Conservation (phyloP, 768 basidiomycete genomes). For the Boletus subcaerulescens region DNA sequence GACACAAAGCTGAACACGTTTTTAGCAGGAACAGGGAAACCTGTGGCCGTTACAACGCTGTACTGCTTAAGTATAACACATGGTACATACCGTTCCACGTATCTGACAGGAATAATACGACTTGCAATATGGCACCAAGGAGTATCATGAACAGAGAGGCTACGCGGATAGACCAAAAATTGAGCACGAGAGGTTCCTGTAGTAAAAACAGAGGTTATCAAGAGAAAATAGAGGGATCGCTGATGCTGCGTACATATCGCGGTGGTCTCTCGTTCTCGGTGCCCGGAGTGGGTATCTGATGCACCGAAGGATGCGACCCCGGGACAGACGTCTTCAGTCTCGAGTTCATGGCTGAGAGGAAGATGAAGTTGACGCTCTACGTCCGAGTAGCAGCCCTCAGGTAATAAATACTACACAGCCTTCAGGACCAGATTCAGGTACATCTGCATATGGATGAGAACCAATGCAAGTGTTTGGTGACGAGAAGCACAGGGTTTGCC, state of each 20-base stretch:
- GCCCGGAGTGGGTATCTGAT: conserved; percentile 48
- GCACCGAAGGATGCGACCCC: conserved; percentile 44
- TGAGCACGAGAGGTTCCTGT: conserved; percentile 30
- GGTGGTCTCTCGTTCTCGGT: conserved; percentile 32
- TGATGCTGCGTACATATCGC: conserved; percentile 39
- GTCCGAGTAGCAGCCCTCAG: no score
- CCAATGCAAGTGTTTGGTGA: background rate
- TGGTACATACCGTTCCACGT: conserved; percentile 15
- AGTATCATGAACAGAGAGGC: conserved; percentile 42
- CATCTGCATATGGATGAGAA: background rate
- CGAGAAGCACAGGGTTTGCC: background rate
- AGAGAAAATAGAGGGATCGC: background rate
- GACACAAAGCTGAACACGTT: conserved; percentile 52
- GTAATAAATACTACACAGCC: conserved; percentile 1
- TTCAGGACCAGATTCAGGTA: background rate
- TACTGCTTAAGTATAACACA: background rate
- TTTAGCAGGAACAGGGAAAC: conserved; percentile 48
- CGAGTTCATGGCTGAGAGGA: conserved; percentile 6
- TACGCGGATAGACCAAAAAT: conserved; percentile 40
- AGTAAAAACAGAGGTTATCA: background rate
- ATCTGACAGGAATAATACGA: conserved; percentile 14
- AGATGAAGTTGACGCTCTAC: background rate
- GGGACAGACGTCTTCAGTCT: no score
- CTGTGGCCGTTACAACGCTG: conserved; percentile 31
- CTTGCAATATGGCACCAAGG: conserved; percentile 16